These are phyloP conservation scores for Corymbia calophylla DNA, from an alignment of 441 rosid genomes.

Conservation along the genomic window DNA sequence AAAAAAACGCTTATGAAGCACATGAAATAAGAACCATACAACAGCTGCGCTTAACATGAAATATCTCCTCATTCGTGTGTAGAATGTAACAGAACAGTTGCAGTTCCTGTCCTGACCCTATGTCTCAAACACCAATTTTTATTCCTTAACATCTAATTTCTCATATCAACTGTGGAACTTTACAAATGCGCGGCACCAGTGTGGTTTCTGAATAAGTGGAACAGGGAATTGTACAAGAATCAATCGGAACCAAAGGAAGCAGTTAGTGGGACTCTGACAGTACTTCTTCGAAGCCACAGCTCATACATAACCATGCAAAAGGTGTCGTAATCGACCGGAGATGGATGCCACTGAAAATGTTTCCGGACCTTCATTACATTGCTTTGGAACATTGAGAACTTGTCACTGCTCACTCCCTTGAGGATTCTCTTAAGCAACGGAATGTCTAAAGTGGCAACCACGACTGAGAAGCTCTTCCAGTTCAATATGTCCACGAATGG, in stretches of 20 bases:
- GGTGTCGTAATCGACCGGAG: constrained; percentile 39
- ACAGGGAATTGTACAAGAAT: not conserved
- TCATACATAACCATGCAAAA: constrained; percentile 60
- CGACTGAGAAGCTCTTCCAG: constrained; percentile 51
- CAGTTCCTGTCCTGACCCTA: not conserved
- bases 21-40: not conserved
- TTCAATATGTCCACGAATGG: constrained; percentile 50
- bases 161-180: not conserved
- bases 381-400: constrained; percentile 17
- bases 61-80: not conserved
- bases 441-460: constrained; percentile 45
- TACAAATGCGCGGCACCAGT: not conserved
- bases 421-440: constrained; percentile 48
- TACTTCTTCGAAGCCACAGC: constrained; percentile 50
- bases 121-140: not conserved
- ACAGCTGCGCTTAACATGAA: not conserved
- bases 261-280: constrained; percentile 14
- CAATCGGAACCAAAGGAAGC: not conserved
- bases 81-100: not conserved
- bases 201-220: not conserved
- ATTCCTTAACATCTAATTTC: not conserved
- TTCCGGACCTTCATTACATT: constrained; percentile 49
- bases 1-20: not conserved
- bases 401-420: constrained; percentile 15
- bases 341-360: constrained; percentile 53